phyloP scores from a whole-genome alignment of 2,329 filamentous ascomycete genomes.

The Myriosclerotinia curreyana region DNA sequence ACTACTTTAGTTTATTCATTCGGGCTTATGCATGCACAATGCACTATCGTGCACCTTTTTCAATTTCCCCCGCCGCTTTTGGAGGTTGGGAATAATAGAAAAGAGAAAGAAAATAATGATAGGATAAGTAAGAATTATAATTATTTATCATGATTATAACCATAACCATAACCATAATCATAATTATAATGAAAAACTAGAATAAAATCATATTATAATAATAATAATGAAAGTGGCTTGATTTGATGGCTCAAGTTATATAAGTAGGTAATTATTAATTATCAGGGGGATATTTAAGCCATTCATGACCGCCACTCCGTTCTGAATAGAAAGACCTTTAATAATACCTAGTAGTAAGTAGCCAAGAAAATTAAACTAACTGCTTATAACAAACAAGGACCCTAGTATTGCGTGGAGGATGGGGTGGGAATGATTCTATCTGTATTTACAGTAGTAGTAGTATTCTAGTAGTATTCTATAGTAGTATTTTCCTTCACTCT shows the following conservation, averaged over 20 bases:
- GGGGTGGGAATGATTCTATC: not conserved
- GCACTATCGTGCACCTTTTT: conserved; percentile 1
- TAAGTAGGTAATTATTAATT: no score
- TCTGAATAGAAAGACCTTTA: not conserved
- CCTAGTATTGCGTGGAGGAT: conserved; percentile 8
- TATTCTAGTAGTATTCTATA: no score
- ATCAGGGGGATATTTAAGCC: no score
- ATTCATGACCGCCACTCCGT: conserved; percentile 8
- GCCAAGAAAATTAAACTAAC: not conserved
- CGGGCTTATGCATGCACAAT: conserved; percentile 36
- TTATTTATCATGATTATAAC: no score
- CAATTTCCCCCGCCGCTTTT: conserved; percentile 18
- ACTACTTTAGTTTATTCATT: conserved; percentile 17
- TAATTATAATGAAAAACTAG: no score
- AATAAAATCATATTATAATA: not conserved
- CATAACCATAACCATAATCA: no score
- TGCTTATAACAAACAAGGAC: conserved; percentile 10
- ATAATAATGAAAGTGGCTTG: conserved; percentile 12
- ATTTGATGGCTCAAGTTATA: not conserved
- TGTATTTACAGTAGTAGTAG: no score
- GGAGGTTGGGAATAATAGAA: not conserved
- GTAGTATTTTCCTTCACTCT: no score
- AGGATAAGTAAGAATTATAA: conserved; percentile 4
- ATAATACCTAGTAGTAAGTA: not conserved
- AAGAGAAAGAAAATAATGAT: not conserved